Percentiles rank a stretch among this genome's conserved stretches.
These are phyloP conservation scores for Zychaea mexicana DNA, from an alignment of 371 early-diverging fungal genomes.

Conservation along the genomic window DNA sequence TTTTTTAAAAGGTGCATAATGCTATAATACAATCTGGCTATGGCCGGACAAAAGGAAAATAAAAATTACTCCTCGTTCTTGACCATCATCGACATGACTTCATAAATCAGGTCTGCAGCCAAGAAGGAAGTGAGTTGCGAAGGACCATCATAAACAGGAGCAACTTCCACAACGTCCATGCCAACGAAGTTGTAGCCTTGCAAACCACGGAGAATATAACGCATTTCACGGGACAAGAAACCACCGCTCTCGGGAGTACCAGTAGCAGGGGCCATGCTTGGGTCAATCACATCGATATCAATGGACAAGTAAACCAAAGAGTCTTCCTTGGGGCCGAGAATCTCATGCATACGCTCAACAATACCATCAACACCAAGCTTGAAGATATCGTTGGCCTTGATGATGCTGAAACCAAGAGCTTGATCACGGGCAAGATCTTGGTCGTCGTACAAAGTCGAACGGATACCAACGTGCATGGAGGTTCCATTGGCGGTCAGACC, in stretches of 20 bases:
- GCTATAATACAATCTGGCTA: too few species aligned
- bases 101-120: slow-evolving; percentile 50
- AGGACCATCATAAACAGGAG: slow-evolving; percentile 54
- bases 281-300: slow-evolving; percentile 58
- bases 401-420: slow-evolving; percentile 44
- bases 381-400: slow-evolving; percentile 54
- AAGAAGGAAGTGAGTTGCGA: slow-evolving; percentile 52
- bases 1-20: too few species aligned
- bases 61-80: slow-evolving; percentile 11
- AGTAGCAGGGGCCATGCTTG: slow-evolving; percentile 54
- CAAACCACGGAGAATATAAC: slow-evolving; percentile 46
- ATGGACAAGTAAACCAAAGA: slow-evolving; percentile 47
- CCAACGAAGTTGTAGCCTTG: slow-evolving; percentile 46
- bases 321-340: slow-evolving; percentile 36
- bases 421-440: slow-evolving; percentile 42
- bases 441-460: slow-evolving; percentile 41
- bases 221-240: slow-evolving; percentile 50
- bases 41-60: too few species aligned
- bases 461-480: slow-evolving; percentile 55
- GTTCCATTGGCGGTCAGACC: slow-evolving; percentile 50
- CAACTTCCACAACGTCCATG: slow-evolving; percentile 52
- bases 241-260: slow-evolving; percentile 61
- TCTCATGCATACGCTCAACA: slow-evolving; percentile 40
- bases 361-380: slow-evolving; percentile 50
- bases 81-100: slow-evolving; percentile 49